Percentiles rank a stretch among this genome's conserved stretches.
Conservation (phyloP, 805 yeast species). For the Middelhovenomyces tepae region DNA sequence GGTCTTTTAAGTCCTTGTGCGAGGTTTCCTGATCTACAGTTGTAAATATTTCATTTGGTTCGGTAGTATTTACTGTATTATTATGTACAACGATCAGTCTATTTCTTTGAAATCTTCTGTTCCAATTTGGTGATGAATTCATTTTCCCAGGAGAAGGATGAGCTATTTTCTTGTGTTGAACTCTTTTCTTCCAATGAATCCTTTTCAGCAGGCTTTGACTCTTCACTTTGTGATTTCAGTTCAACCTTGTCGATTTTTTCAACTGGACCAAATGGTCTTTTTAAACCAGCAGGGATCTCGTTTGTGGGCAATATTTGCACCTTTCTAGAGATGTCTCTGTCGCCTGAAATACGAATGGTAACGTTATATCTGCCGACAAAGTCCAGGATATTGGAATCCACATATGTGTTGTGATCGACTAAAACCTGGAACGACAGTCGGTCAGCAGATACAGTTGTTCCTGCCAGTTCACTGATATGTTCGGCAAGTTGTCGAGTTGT, state of each 20-base stretch:
- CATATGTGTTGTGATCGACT: constrained; percentile 2
- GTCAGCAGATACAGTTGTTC: constrained; percentile 7
- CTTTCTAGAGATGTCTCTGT: constrained; percentile 1
- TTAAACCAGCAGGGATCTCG: background rate
- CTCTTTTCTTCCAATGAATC: background rate
- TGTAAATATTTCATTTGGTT: too few relatives aligned
- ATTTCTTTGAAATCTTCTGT: too few relatives aligned
- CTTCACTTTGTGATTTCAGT: constrained; percentile 1
- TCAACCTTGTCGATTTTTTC: background rate
- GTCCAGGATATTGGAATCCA: constrained; percentile 4
- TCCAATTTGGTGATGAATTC: constrained; percentile 9
- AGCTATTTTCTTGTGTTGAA: constrained; percentile 5
- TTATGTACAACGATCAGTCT: too few relatives aligned
- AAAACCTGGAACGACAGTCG: constrained; percentile 6
- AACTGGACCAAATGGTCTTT: background rate
- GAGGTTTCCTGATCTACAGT: too few relatives aligned
- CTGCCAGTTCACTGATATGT: constrained; percentile 11
- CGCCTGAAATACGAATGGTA: constrained; percentile 6
- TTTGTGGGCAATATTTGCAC: background rate
- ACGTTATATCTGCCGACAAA: constrained; percentile 9
- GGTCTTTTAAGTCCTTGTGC: too few relatives aligned
- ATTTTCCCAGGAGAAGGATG: constrained; percentile 18
- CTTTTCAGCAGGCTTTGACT: background rate
- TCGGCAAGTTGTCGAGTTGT: constrained; percentile 9
- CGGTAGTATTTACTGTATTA: too few relatives aligned